phyloP scores from a whole-genome alignment of 225 moss, liverwort and hornwort species.

The Bryum argenteum region DNA sequence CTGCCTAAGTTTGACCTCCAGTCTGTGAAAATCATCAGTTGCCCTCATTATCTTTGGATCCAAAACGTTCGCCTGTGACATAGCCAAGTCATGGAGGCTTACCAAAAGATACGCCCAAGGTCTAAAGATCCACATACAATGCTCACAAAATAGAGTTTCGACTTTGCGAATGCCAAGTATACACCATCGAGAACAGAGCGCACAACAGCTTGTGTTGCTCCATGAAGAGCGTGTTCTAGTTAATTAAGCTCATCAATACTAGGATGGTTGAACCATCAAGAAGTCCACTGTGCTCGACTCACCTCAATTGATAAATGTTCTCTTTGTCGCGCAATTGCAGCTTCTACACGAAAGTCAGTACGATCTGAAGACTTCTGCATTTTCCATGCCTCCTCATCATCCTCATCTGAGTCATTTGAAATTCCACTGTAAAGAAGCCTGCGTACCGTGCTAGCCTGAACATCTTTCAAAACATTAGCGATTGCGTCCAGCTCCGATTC shows the following conservation, averaged over 20 bases:
- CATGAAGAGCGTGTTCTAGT: background rate
- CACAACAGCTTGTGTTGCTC: background rate
- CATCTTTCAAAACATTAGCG: conserved; percentile 43
- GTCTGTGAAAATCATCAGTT: conserved; percentile 40
- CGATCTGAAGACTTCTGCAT: conserved; percentile 38
- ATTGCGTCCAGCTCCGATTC: conserved; percentile 42
- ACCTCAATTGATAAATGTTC: conserved; percentile 47
- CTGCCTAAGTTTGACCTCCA: conserved; percentile 49
- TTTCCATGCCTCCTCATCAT: conserved; percentile 44
- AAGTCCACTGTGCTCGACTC: conserved; percentile 11
- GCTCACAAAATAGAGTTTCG: background rate
- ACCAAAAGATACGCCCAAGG: conserved; percentile 11
- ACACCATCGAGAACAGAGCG: background rate
- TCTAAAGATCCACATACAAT: conserved; percentile 22
- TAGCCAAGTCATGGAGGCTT: background rate
- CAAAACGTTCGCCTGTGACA: conserved; percentile 41
- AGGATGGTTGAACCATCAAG: background rate
- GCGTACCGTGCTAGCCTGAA: conserved; percentile 28
- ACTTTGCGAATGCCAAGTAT: conserved; percentile 12
- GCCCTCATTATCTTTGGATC: conserved; percentile 52
- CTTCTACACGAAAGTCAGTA: conserved; percentile 39
- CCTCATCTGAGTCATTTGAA: conserved; percentile 41
- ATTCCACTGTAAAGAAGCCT: conserved; percentile 40
- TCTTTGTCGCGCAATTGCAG: conserved; percentile 39
- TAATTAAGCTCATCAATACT: background rate